Evolutionary conservation across 2,329 filamentous ascomycete genomes (phyloP).

Genomic region (Escovopsis sp.): DNA sequence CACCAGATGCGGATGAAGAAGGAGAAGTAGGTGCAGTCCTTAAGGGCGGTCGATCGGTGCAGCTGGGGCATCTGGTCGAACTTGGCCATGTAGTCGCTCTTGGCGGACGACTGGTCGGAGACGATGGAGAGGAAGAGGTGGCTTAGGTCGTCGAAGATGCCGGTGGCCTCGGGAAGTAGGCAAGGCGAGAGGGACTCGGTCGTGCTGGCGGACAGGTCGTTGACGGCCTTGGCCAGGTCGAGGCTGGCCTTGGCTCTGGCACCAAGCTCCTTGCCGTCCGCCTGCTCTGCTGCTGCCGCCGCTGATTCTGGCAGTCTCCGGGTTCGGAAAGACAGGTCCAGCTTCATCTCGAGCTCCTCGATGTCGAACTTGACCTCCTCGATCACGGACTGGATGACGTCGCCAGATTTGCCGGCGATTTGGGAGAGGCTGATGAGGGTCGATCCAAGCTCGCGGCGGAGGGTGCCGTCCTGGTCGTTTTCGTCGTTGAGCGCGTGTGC

Average conservation of each 20-base stretch:
- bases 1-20: slow-evolving; percentile 67
- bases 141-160: slow-evolving; percentile 42
- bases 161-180: slow-evolving; percentile 32
- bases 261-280: slow-evolving; percentile 10
- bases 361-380: slow-evolving; percentile 55
- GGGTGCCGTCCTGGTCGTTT: slow-evolving; percentile 36
- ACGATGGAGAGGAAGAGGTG: slow-evolving; percentile 41
- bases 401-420: slow-evolving; percentile 38
- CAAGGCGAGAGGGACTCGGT: slow-evolving; percentile 32
- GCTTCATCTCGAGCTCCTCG: slow-evolving; percentile 56
- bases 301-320: slow-evolving; percentile 33
- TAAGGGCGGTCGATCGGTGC: slow-evolving; percentile 35
- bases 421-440: slow-evolving; percentile 52
- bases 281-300: slow-evolving; percentile 27
- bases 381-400: slow-evolving; percentile 52
- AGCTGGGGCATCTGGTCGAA: slow-evolving; percentile 43
- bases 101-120: slow-evolving; percentile 23
- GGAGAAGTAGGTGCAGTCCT: slow-evolving; percentile 52
- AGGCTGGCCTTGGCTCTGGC: slow-evolving; percentile 17
- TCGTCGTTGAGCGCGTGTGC: slow-evolving; percentile 42
- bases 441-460: slow-evolving; percentile 49
- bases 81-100: slow-evolving; percentile 24
- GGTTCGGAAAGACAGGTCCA: slow-evolving; percentile 54
- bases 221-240: slow-evolving; percentile 24
- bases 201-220: slow-evolving; percentile 19